phyloP scores from a whole-genome alignment of 1,139 yeast species.

The Kurtzmaniella quercitrusa region DNA sequence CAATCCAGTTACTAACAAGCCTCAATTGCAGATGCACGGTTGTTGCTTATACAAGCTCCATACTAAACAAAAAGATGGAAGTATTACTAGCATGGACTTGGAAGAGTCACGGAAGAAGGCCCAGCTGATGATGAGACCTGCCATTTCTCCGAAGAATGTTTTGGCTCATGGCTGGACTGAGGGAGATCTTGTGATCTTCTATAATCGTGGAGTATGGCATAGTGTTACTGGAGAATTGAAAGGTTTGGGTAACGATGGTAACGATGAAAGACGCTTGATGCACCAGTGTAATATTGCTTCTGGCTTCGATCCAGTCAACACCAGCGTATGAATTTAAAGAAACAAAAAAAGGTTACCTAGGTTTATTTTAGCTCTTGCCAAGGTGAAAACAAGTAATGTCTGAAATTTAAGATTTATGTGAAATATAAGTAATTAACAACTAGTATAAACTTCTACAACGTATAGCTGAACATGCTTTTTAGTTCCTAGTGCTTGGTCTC shows the following conservation, averaged over 20 bases:
- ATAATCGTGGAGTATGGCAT: constrained; percentile 86
- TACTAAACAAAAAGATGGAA: constrained; percentile 53
- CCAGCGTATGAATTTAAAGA: constrained; percentile 1
- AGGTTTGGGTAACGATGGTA: constrained; percentile 39
- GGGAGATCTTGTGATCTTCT: constrained; percentile 83
- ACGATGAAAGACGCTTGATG: constrained; percentile 77
- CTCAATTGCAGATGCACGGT: constrained; percentile 81
- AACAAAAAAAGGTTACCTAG: background rate
- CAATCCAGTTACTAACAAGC: constrained; percentile 80
- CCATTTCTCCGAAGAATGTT: constrained; percentile 68
- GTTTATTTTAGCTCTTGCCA: too few relatives aligned
- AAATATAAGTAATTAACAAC: too few relatives aligned
- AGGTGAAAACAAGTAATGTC: too few relatives aligned
- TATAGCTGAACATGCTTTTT: too few relatives aligned
- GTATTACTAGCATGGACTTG: constrained; percentile 46
- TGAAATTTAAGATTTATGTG: too few relatives aligned
- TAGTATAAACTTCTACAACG: too few relatives aligned
- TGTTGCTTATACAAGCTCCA: constrained; percentile 72
- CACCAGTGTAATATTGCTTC: constrained; percentile 91
- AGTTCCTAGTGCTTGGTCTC: too few relatives aligned
- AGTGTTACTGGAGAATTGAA: constrained; percentile 84
- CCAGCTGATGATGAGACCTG: constrained; percentile 76
- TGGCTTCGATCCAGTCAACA: constrained; percentile 57
- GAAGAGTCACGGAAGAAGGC: constrained; percentile 70
- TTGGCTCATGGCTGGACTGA: constrained; percentile 79